phyloP scores from a whole-genome alignment of 2,329 filamentous ascomycete genomes.

The Volutella citrinella region DNA sequence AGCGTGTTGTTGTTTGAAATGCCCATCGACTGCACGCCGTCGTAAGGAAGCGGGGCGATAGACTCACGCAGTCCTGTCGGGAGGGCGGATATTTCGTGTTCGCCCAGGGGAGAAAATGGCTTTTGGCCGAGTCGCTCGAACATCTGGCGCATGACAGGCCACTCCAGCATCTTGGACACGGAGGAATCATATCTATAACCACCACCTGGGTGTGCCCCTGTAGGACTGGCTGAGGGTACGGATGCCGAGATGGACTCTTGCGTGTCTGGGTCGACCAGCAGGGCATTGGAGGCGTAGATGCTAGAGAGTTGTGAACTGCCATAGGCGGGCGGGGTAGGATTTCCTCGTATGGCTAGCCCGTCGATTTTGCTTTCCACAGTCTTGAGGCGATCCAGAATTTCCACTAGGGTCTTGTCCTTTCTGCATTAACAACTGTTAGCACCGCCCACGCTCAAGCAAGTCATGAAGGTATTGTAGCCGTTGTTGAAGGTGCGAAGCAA shows the following conservation, averaged over 20 bases:
- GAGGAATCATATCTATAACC: constrained; percentile 27
- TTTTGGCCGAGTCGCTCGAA: constrained; percentile 24
- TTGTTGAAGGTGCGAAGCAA: too few relatives aligned
- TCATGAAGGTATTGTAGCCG: too few relatives aligned
- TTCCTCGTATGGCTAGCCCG: constrained; percentile 27
- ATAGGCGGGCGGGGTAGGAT: constrained; percentile 15
- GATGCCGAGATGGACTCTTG: constrained; percentile 18
- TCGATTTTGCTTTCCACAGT: constrained; percentile 56
- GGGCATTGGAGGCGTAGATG: constrained; percentile 17
- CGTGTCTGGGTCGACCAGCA: constrained; percentile 19
- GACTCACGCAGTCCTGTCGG: constrained; percentile 22
- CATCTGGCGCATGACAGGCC: constrained; percentile 24
- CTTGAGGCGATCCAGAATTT: constrained; percentile 56
- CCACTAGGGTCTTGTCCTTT: constrained; percentile 61
- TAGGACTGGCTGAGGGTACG: constrained; percentile 16
- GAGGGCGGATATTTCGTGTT: constrained; percentile 14
- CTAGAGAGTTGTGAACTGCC: constrained; percentile 17
- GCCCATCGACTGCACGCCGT: constrained; percentile 19
- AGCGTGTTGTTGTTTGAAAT: constrained; percentile 15
- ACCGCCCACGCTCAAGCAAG: too few relatives aligned
- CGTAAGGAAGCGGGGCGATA: constrained; percentile 14
- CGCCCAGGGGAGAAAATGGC: constrained; percentile 13
- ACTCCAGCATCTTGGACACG: constrained; percentile 21
- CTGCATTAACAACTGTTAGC: too few relatives aligned
- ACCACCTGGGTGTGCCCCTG: constrained; percentile 12